These are phyloP conservation scores for Penicillium frequentans DNA, from an alignment of 2,329 filamentous ascomycete genomes.

Conservation along the genomic window DNA sequence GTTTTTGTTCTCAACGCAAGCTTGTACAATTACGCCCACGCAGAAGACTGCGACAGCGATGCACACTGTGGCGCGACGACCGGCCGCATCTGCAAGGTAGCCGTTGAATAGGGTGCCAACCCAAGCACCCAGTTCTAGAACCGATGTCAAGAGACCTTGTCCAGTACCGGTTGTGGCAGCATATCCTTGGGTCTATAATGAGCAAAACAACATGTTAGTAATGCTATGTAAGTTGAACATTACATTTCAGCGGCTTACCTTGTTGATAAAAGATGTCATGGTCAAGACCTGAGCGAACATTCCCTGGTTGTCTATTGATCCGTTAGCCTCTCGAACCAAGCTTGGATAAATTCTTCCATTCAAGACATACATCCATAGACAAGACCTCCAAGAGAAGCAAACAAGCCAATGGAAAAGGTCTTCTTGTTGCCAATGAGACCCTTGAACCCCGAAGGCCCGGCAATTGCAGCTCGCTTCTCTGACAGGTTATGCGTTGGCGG, in stretches of 20 bases:
- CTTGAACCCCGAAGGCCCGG: conserved; percentile 7
- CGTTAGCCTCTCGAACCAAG: background rate
- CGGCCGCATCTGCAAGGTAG: conserved; percentile 30
- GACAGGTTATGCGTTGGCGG: background rate
- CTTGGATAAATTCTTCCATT: too few species aligned
- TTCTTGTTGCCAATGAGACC: conserved; percentile 5
- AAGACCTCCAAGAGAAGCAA: conserved; percentile 9
- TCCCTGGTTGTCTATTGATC: conserved; percentile 6
- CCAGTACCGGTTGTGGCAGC: background rate
- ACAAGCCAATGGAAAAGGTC: conserved; percentile 7
- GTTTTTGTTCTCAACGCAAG: conserved; percentile 21
- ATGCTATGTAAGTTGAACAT: too few species aligned
- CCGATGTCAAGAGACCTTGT: conserved; percentile 3
- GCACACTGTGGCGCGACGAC: conserved; percentile 26
- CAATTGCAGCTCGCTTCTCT: conserved; percentile 2
- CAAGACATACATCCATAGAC: conserved; percentile 7
- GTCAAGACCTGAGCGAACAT: conserved; percentile 10
- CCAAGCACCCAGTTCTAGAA: conserved; percentile 36
- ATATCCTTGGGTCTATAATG: conserved; percentile 4
- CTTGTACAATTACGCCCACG: conserved; percentile 31
- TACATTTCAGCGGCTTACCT: background rate
- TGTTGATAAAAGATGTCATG: conserved; percentile 4
- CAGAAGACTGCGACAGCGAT: conserved; percentile 27
- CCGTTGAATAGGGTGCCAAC: conserved; percentile 30
- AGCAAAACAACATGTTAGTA: background rate